Base-by-base conservation (phyloP, 768 basidiomycete species). In the Pleurotus tuber-regium region DNA sequence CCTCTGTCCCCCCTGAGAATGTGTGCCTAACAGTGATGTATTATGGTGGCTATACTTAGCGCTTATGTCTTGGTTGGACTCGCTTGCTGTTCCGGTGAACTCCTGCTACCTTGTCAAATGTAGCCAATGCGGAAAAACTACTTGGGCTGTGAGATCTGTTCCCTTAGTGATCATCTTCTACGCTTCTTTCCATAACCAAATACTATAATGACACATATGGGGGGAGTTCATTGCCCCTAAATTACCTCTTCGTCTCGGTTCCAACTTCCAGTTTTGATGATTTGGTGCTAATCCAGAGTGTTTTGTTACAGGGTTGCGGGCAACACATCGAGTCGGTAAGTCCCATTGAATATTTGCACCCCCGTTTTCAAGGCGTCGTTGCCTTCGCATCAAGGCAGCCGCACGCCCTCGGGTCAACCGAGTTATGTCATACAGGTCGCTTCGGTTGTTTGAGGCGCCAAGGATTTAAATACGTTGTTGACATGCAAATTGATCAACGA, bases 281-380 rank as follows among this genome's bases (percentile, higher is more conserved):
- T 19, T 23, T 42, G n/a, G n/a, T 48, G 25, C 26, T 50, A 12
- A 21, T 11, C 39, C 51, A 50, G 52, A 57, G 56, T 49, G 56
- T 53, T 47, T 56, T 43, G 31, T 35, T 50, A 58, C 71, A 89
- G 87, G 87, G 87, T 43, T 89, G 87, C 55, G 87, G 87, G 8
- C 59, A 60, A 52, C 87, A 89, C 66, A 78, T 77, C 61, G 82
- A 87, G 47, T 54, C 68, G 65, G 87, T 86, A 66, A 76, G 78
- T 74, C 41, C 31, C 39, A 36, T 33, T 19, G 26, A 10, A 40
- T 16, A 26, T 57, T 54, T 56, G 43, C 43, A 46, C 46, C 46
- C 46, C 33, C 31, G 46, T 31, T 33, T 19, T 33, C 26, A 35
- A 33, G 46, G 46, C 26, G 14, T 44, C n/a, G 43, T 28, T 28